These are phyloP conservation scores for Rickenella mellea DNA, from an alignment of 768 basidiomycete species.

Conservation along the genomic window DNA sequence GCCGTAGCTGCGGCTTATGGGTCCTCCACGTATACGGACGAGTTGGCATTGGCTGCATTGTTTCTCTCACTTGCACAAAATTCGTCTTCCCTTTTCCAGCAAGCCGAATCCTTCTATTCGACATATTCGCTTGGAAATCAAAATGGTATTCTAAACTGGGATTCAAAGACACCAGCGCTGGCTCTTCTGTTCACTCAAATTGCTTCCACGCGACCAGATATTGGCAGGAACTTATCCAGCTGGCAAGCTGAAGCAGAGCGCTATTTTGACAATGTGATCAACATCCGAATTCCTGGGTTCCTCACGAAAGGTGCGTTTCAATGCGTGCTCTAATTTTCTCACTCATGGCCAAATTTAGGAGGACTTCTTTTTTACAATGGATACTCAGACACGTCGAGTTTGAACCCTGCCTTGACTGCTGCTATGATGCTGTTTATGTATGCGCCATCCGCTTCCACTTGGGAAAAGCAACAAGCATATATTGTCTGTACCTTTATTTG, in stretches of 20 bases:
- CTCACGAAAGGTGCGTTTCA: constrained; percentile 48
- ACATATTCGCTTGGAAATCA: constrained; percentile 43
- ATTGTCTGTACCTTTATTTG: constrained; percentile 28
- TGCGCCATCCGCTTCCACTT: constrained; percentile 59
- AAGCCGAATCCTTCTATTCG: constrained; percentile 54
- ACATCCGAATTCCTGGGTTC: constrained; percentile 41
- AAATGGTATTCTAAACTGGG: constrained; percentile 79
- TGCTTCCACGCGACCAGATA: constrained; percentile 41
- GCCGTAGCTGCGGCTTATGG: constrained; percentile 53
- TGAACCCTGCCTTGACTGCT: constrained; percentile 82
- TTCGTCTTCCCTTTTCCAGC: constrained; percentile 44
- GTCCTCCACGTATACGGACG: constrained; percentile 66
- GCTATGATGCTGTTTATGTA: constrained; percentile 79
- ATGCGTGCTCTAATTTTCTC: not conserved
- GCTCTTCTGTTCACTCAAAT: constrained; percentile 71
- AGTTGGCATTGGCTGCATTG: constrained; percentile 66
- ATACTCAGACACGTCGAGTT: constrained; percentile 68
- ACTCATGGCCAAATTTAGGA: constrained; percentile 30
- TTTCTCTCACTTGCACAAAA: constrained; percentile 68
- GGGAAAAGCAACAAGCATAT: constrained; percentile 50
- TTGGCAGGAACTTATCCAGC: constrained; percentile 44
- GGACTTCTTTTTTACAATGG: constrained; percentile 77
- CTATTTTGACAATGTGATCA: constrained; percentile 68
- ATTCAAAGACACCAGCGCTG: constrained; percentile 68
- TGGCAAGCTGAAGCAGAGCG: constrained; percentile 68